These are phyloP conservation scores for Kwoniella heveanensis DNA, from an alignment of 768 basidiomycete species.

Conservation along the genomic window DNA sequence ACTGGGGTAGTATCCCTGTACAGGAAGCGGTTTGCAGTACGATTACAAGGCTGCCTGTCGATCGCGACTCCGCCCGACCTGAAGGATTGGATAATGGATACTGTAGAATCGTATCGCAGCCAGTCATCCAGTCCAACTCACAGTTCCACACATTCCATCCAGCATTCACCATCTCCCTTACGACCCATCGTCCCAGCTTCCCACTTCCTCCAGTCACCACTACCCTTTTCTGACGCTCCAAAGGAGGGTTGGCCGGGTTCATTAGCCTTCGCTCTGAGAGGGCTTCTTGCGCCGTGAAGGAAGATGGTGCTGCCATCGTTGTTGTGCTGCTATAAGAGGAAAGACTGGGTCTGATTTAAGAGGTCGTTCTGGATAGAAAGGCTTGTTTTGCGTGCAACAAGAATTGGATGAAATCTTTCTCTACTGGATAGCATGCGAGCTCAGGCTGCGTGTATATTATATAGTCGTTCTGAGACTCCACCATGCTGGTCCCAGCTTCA, in stretches of 20 bases:
- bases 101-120: too few relatives aligned
- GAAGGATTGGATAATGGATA: too few relatives aligned
- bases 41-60: too few relatives aligned
- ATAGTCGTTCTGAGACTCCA: not conserved
- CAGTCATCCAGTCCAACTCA: too few relatives aligned
- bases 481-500: too few relatives aligned
- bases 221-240: conserved; percentile 37
- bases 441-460: not conserved
- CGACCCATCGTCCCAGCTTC: conserved; percentile 45
- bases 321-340: not conserved
- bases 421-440: too few relatives aligned
- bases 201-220: conserved; percentile 45
- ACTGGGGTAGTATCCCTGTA: too few relatives aligned
- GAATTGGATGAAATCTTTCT: too few relatives aligned
- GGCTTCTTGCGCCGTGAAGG: conserved; percentile 29
- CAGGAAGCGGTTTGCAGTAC: too few relatives aligned
- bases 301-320: conserved; percentile 9
- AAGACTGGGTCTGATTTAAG: not conserved
- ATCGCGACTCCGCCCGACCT: too few relatives aligned
- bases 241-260: conserved; percentile 23
- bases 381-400: too few relatives aligned
- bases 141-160: conserved; percentile 48
- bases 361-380: too few relatives aligned
- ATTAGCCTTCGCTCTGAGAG: conserved; percentile 37
- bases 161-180: conserved; percentile 48